These are phyloP conservation scores for Saccharomycopsis fibuligera DNA, from an alignment of 805 yeast species.

Conservation along the genomic window DNA sequence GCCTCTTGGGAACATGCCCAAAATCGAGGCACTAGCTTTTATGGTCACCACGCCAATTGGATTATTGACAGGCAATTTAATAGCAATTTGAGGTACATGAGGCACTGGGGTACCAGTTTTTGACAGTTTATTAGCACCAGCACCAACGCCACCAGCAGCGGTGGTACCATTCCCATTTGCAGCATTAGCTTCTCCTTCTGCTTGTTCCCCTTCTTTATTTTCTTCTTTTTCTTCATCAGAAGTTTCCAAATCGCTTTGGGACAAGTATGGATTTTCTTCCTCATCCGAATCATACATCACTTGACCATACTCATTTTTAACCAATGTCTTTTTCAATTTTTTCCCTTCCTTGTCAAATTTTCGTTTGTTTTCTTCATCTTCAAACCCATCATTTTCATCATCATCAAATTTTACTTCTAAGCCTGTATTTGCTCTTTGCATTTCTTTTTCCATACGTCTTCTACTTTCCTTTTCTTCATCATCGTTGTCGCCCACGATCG, in stretches of 20 bases:
- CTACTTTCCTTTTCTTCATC: constrained; percentile 91
- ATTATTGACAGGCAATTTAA: constrained; percentile 38
- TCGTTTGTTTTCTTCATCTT: constrained; percentile 66
- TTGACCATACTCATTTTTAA: constrained; percentile 51
- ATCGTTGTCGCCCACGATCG: constrained; percentile 57
- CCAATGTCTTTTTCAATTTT: constrained; percentile 73
- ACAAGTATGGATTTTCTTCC: constrained; percentile 76
- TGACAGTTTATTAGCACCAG: constrained; percentile 20
- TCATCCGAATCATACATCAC: constrained; percentile 79
- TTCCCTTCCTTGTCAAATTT: constrained; percentile 88
- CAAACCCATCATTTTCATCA: constrained; percentile 55
- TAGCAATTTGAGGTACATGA: constrained; percentile 30
- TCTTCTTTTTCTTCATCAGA: constrained; percentile 37
- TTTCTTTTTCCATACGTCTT: constrained; percentile 72
- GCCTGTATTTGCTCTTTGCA: constrained; percentile 74
- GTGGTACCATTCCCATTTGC: neutral
- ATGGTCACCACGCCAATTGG: constrained; percentile 53
- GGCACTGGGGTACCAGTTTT: constrained; percentile 32
- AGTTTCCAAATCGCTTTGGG: constrained; percentile 61
- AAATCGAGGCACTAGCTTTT: constrained; percentile 54
- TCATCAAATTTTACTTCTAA: constrained; percentile 48
- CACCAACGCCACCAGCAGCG: constrained; percentile 13
- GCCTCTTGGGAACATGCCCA: constrained; percentile 66
- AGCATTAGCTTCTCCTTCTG: neutral
- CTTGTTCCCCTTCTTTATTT: constrained; percentile 34